These are phyloP conservation scores for Pseudopithomyces maydicus DNA, from an alignment of 2,329 filamentous ascomycete species.

Conservation along the genomic window DNA sequence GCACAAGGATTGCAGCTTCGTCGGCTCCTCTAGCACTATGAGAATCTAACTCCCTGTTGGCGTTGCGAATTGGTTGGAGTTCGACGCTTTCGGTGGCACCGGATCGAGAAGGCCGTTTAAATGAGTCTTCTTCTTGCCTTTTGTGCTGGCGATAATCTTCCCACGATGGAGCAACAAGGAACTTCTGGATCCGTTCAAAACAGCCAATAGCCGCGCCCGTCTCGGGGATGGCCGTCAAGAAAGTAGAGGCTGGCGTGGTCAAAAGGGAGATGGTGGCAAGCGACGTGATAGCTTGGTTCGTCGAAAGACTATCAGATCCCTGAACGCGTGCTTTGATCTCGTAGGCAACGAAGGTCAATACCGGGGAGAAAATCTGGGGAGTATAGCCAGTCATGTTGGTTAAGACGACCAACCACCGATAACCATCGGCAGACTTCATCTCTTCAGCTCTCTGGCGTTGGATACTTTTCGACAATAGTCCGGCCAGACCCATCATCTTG, in stretches of 20 bases:
- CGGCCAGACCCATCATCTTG: constrained; percentile 42
- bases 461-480: constrained; percentile 7
- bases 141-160: constrained; percentile 8
- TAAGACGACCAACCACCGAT: constrained; percentile 10
- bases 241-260: constrained; percentile 1
- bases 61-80: constrained; percentile 1
- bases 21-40: constrained; percentile 2
- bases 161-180: constrained; percentile 6
- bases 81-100: not conserved
- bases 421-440: constrained; percentile 11
- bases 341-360: constrained; percentile 9
- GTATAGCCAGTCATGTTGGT: constrained; percentile 10
- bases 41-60: not conserved
- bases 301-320: constrained; percentile 9
- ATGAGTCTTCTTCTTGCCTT: constrained; percentile 1
- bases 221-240: constrained; percentile 6
- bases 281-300: constrained; percentile 9
- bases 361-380: constrained; percentile 9
- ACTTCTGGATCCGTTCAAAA: constrained; percentile 8
- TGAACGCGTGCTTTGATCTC: constrained; percentile 7
- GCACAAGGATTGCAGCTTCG: constrained; percentile 2
- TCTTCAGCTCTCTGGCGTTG: constrained; percentile 9
- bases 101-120: constrained; percentile 4
- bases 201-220: constrained; percentile 8
- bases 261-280: constrained; percentile 8